phyloP scores from a whole-genome alignment of 345 rosid genomes.

The Boechera stricta region DNA sequence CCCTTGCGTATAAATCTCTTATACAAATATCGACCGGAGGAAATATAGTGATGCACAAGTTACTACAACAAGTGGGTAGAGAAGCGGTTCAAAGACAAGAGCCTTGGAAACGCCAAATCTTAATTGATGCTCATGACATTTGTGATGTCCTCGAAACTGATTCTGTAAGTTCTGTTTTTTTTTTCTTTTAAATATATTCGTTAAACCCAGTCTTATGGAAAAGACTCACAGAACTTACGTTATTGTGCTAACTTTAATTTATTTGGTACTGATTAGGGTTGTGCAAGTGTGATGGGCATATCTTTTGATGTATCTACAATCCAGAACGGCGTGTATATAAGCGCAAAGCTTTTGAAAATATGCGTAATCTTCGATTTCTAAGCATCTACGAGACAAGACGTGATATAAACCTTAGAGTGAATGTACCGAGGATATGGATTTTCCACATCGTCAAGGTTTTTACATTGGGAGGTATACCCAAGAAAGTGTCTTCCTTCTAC shows the following conservation, averaged over 20 bases:
- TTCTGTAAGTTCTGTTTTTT: conserved; percentile 1
- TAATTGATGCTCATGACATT: too few species aligned
- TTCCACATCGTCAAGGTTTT: conserved; percentile 19
- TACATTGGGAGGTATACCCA: conserved; percentile 41
- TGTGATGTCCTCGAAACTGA: too few species aligned
- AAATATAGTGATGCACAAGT: conserved; percentile 35
- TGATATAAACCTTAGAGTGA: not conserved
- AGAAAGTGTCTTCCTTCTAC: conserved; percentile 26
- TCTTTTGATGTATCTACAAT: conserved; percentile 15
- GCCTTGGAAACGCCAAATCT: too few species aligned
- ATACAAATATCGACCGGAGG: too few species aligned
- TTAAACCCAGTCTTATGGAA: not conserved
- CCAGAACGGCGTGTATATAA: not conserved
- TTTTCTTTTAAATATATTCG: not conserved
- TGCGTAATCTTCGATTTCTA: not conserved
- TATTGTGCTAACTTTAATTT: not conserved
- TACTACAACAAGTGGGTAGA: conserved; percentile 41
- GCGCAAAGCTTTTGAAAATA: not conserved
- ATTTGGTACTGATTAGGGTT: not conserved
- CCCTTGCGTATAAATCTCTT: too few species aligned
- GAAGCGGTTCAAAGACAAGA: conserved; percentile 7
- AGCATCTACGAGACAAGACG: not conserved
- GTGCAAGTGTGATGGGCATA: conserved; percentile 25
- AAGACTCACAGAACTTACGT: not conserved
- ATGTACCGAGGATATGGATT: conserved; percentile 3